A percentile compares a stretch with the other conserved stretches of the same genome.
These are phyloP conservation scores for Botrytis porri DNA, from an alignment of 2,329 filamentous ascomycete genomes.

Conservation along the genomic window DNA sequence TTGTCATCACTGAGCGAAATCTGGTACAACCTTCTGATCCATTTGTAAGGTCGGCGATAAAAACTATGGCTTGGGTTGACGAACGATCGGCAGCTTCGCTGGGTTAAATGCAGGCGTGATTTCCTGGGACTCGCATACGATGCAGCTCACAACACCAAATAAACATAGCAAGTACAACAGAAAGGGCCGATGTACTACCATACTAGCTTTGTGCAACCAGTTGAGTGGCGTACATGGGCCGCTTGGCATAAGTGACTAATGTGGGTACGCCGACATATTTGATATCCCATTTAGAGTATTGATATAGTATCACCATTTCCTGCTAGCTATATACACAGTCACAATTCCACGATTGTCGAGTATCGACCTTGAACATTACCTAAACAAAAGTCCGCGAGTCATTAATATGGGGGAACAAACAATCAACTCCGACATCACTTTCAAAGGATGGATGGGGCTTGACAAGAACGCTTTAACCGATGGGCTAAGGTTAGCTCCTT, in stretches of 20 bases:
- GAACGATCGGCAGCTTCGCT: neutral
- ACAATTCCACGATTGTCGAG: neutral
- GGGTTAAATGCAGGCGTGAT: neutral
- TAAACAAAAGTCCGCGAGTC: neutral
- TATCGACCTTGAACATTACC: neutral
- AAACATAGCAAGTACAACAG: neutral
- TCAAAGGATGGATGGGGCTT: slow-evolving; percentile 36
- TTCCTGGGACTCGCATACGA: neutral
- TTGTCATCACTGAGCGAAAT: neutral
- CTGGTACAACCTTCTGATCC: neutral
- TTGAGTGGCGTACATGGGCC: neutral
- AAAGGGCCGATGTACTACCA: neutral
- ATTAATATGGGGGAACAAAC: neutral
- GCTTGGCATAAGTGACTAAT: slow-evolving; percentile 3
- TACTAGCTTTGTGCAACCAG: neutral
- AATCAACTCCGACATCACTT: neutral
- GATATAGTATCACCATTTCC: neutral
- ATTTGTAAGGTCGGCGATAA: slow-evolving; percentile 6
- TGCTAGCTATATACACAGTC: neutral
- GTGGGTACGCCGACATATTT: neutral
- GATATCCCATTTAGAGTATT: neutral
- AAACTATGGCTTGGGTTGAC: slow-evolving; percentile 3
- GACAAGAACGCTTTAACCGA: slow-evolving; percentile 30
- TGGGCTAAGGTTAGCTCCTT: slow-evolving; percentile 34
- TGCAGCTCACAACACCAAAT: neutral